Conservation (phyloP, 1,284 basidiomycete species). For the Ustilago vetiveriae region DNA sequence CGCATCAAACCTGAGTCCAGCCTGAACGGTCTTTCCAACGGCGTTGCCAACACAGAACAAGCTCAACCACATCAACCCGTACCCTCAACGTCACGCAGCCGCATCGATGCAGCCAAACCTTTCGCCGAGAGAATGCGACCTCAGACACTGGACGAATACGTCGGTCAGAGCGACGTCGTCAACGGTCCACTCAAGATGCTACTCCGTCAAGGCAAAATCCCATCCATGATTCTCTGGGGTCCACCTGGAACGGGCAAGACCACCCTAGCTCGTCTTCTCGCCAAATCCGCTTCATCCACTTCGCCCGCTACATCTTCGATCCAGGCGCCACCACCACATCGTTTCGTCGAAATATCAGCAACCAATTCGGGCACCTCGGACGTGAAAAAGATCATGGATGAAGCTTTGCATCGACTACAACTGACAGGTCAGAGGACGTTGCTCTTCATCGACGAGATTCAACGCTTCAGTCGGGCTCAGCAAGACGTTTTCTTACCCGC, state of each 20-base stretch:
- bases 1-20: slow-evolving; percentile 1
- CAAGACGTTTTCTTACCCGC: slow-evolving; percentile 71
- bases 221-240: slow-evolving; percentile 64
- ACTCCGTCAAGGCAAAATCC: slow-evolving; percentile 52
- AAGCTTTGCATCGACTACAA: slow-evolving; percentile 77
- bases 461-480: slow-evolving; percentile 81
- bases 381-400: slow-evolving; percentile 81
- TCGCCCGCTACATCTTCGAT: slow-evolving; percentile 72
- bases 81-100: slow-evolving; percentile 24
- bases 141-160: slow-evolving; percentile 55
- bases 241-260: slow-evolving; percentile 75
- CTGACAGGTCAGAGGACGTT: slow-evolving; percentile 78
- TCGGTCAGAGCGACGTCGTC: slow-evolving; percentile 56
- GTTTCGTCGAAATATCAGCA: slow-evolving; percentile 65
- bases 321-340: slow-evolving; percentile 31
- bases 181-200: slow-evolving; percentile 58
- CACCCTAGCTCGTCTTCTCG: slow-evolving; percentile 78
- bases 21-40: background rate
- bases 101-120: slow-evolving; percentile 50
- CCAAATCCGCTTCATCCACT: slow-evolving; percentile 74
- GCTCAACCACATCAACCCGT: background rate
- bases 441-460: slow-evolving; percentile 86
- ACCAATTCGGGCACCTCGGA: slow-evolving; percentile 77
- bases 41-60: background rate
- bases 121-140: slow-evolving; percentile 65